These are phyloP conservation scores for Ramaria rubella DNA, from an alignment of 768 basidiomycete species.

Conservation along the genomic window DNA sequence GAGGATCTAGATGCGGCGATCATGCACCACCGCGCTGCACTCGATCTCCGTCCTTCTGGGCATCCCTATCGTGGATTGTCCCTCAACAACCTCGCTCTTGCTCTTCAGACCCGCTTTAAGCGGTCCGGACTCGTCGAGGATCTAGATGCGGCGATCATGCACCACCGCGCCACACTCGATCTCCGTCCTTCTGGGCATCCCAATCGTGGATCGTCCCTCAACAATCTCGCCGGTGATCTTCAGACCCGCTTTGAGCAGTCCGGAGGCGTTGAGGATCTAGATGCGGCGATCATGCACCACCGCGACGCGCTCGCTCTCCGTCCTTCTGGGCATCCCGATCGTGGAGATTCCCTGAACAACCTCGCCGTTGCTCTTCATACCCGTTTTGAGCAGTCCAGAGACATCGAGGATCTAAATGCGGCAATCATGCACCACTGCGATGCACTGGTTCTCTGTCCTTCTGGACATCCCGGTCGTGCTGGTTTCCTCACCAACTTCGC, in stretches of 20 bases:
- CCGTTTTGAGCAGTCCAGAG: slow-evolving; percentile 19
- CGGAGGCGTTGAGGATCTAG: no score
- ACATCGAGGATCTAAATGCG: slow-evolving; percentile 14
- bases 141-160: slow-evolving; percentile 27
- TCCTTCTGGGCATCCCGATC: slow-evolving; percentile 14
- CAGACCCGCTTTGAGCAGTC: no score
- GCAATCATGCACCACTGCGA: no score
- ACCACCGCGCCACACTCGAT: no score
- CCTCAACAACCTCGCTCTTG: slow-evolving; percentile 23
- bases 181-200: no score
- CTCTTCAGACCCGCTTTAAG: no score
- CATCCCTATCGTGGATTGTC: slow-evolving; percentile 15
- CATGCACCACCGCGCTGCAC: no score
- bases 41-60: no score
- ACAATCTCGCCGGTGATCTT: slow-evolving; percentile 11
- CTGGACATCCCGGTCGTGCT: slow-evolving; percentile 5
- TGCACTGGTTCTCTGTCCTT: slow-evolving; percentile 11
- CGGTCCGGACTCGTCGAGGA: slow-evolving; percentile 19
- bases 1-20: no score
- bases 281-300: no score
- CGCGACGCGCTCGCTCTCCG: slow-evolving; percentile 2
- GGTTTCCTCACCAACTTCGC: slow-evolving; percentile 15
- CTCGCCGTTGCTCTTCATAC: slow-evolving; percentile 20
- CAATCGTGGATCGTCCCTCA: slow-evolving; percentile 18
- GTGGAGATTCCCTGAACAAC: slow-evolving; percentile 17